A percentile compares a stretch with the other conserved stretches of the same genome.
Evolutionary conservation across 495 filamentous ascomycete genomes (phyloP).

Genomic region (Tuber microsphaerosporum): DNA sequence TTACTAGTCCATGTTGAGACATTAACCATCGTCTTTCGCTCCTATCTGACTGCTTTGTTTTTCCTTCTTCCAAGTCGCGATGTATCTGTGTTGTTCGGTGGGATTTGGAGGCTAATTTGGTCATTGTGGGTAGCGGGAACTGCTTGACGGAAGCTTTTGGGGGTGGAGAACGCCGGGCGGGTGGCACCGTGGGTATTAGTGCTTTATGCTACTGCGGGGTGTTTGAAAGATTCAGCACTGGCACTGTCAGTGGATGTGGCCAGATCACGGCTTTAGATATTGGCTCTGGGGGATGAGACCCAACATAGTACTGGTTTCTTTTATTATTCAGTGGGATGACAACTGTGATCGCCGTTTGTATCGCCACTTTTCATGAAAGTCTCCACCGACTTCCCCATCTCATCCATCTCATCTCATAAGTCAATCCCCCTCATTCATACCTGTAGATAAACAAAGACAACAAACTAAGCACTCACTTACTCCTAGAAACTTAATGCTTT

Average conservation of each 20-base stretch:
- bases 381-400: not conserved
- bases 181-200: not conserved
- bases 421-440: not conserved
- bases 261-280: not conserved
- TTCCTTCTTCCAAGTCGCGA: not conserved
- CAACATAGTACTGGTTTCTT: not conserved
- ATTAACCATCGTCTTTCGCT: slow-evolving; percentile 42
- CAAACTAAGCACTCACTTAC: not conserved
- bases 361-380: not conserved
- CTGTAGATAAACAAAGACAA: not conserved
- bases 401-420: not conserved
- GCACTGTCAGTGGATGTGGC: not conserved
- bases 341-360: not conserved
- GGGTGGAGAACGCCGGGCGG: not conserved
- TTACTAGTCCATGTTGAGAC: slow-evolving; percentile 42
- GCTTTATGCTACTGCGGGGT: not conserved
- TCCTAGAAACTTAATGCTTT: not conserved
- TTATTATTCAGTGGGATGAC: not conserved
- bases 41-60: slow-evolving; percentile 35
- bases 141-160: slow-evolving; percentile 3
- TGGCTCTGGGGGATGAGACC: not conserved
- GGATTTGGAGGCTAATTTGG: slow-evolving; percentile 11
- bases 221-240: not conserved
- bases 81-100: not conserved
- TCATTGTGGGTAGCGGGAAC: not conserved